Evolutionary conservation across 176 grass and related monocot species (phyloP).

Genomic region (Carex littledalei): DNA sequence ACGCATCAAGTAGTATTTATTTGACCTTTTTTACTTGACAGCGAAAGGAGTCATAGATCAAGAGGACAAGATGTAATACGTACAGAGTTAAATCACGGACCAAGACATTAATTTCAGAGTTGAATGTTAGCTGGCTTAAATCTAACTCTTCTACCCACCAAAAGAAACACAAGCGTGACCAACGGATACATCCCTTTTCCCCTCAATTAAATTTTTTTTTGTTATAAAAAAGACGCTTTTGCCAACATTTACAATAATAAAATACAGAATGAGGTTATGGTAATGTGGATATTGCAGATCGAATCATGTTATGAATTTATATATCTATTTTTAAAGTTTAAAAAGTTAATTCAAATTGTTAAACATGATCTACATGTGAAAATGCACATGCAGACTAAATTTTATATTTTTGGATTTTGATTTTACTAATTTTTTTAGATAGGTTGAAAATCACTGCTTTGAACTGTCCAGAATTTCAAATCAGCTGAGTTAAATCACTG

Average conservation of each 20-base stretch:
- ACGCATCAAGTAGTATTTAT: neutral
- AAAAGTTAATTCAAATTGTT: no score
- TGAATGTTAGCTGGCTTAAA: constrained; percentile 7
- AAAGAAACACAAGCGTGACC: neutral
- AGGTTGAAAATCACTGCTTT: no score
- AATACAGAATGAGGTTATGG: neutral
- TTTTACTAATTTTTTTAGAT: no score
- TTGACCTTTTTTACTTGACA: neutral
- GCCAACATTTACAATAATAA: neutral
- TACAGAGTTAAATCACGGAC: constrained; percentile 10
- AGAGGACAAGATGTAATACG: constrained; percentile 2
- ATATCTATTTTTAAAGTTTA: no score
- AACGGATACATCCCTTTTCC: neutral
- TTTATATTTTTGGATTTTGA: no score
- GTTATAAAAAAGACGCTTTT: neutral
- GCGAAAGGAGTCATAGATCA: neutral
- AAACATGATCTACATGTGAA: no score
- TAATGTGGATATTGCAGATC: no score
- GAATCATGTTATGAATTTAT: no score
- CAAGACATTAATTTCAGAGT: neutral
- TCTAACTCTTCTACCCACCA: constrained; percentile 6
- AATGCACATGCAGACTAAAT: no score
- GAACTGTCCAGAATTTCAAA: no score
- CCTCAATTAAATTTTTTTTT: neutral
- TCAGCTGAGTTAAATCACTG: no score